phyloP scores from a whole-genome alignment of 2,329 filamentous ascomycete genomes.

The Tothia fuscella region DNA sequence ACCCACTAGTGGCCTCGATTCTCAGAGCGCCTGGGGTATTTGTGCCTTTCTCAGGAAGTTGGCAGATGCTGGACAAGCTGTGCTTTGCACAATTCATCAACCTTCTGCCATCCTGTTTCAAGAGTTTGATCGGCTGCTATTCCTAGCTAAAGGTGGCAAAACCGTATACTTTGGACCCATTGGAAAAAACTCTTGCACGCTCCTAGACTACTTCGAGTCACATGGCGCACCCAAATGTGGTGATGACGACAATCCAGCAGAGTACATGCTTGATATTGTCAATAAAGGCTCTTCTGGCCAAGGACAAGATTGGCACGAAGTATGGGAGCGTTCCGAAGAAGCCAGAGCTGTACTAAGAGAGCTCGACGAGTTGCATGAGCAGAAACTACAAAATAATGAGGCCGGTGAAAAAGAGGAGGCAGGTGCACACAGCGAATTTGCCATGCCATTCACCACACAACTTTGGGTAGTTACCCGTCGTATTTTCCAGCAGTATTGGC shows the following conservation, averaged over 20 bases:
- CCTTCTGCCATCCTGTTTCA: constrained; percentile 25
- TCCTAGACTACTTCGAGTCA: constrained; percentile 44
- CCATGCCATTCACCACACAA: constrained; percentile 27
- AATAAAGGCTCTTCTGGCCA: constrained; percentile 21
- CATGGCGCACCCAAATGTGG: constrained; percentile 49
- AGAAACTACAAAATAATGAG: background rate
- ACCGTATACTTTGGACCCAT: constrained; percentile 37
- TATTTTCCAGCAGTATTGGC: constrained; percentile 35
- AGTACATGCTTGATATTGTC: constrained; percentile 53
- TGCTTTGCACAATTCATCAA: constrained; percentile 39
- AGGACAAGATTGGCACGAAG: constrained; percentile 64
- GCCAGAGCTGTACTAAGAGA: constrained; percentile 24
- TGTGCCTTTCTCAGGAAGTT: constrained; percentile 50
- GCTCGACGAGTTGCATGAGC: constrained; percentile 1
- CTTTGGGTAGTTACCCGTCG: constrained; percentile 26
- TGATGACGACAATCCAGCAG: constrained; percentile 57
- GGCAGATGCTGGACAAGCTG: constrained; percentile 35
- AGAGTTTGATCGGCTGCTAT: constrained; percentile 32
- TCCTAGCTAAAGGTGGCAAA: constrained; percentile 32
- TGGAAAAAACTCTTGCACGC: constrained; percentile 29
- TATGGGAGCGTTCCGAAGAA: constrained; percentile 44
- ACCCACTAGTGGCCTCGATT: constrained; percentile 48
- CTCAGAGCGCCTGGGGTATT: constrained; percentile 52
- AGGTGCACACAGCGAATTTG: constrained; percentile 30
- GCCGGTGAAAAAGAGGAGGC: constrained; percentile 15